Conservation (phyloP, 1,284 basidiomycete species). For the Sphagnurus paluster region DNA sequence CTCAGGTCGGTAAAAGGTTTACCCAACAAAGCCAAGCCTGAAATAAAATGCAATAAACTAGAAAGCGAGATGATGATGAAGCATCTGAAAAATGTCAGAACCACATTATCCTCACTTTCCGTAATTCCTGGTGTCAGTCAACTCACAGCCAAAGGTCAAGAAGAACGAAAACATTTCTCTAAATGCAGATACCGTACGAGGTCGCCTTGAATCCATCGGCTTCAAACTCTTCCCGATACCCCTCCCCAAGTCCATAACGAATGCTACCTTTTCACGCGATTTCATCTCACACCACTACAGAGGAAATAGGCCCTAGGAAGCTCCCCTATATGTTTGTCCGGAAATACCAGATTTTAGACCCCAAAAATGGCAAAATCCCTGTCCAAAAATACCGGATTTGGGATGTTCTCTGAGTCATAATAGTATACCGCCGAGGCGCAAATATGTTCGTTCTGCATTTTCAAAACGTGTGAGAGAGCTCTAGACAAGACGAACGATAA, state of each 20-base stretch:
- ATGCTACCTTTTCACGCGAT: slow-evolving; percentile 17
- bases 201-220: slow-evolving; percentile 7
- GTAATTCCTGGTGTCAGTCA: not conserved
- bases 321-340: too few relatives aligned
- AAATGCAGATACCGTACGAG: slow-evolving; percentile 1
- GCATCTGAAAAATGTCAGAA: slow-evolving; percentile 8
- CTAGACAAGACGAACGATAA: not conserved
- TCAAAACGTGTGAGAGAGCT: not conserved
- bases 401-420: slow-evolving; percentile 29
- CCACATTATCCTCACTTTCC: not conserved
- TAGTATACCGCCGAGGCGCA: slow-evolving; percentile 40
- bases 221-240: slow-evolving; percentile 13
- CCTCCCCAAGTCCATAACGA: slow-evolving; percentile 13
- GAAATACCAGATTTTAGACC: too few relatives aligned
- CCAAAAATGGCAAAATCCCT: too few relatives aligned
- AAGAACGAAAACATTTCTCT: slow-evolving; percentile 5
- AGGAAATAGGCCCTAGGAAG: too few relatives aligned
- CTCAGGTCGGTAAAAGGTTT: not conserved
- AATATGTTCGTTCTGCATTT: slow-evolving; percentile 38
- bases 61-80: slow-evolving; percentile 3
- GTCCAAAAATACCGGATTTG: too few relatives aligned
- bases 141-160: slow-evolving; percentile 1
- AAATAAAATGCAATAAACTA: not conserved
- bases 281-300: slow-evolving; percentile 25
- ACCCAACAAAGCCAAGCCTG: not conserved